Percentiles rank a stretch among this genome's conserved stretches.
These are phyloP conservation scores for Podila horticola DNA, from an alignment of 192 early-diverging fungal genomes.

Conservation along the genomic window DNA sequence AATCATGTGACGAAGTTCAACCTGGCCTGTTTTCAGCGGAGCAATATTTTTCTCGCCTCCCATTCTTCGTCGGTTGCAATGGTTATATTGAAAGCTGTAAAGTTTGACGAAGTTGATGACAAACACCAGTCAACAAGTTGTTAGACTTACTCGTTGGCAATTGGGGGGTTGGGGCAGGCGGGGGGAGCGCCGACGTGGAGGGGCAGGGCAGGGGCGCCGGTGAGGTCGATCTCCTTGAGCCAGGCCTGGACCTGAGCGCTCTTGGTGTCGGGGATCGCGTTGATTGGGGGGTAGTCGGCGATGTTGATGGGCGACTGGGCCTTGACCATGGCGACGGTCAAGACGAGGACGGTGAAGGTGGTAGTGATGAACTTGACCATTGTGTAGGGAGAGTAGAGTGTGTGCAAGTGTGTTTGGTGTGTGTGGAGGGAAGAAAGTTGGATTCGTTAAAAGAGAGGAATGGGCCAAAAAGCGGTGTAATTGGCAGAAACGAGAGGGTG, in stretches of 20 bases:
- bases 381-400: background rate
- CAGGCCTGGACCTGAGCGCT: conserved; percentile 31
- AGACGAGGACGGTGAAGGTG: conserved; percentile 28
- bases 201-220: conserved; percentile 25
- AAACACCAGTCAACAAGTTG: no score
- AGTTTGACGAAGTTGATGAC: background rate
- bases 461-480: conserved; percentile 18
- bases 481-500: background rate
- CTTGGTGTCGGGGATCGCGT: conserved; percentile 21
- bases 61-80: no score
- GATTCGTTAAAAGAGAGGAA: conserved; percentile 53
- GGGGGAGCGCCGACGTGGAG: conserved; percentile 18
- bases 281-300: conserved; percentile 31
- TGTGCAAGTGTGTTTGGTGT: background rate
- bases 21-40: no score
- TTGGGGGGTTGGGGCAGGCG: conserved; percentile 16
- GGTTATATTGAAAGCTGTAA: background rate
- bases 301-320: conserved; percentile 27
- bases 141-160: conserved; percentile 22
- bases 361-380: conserved; percentile 40
- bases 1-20: no score
- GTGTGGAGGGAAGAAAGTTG: background rate
- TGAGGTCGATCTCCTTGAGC: conserved; percentile 51
- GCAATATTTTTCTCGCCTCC: background rate
- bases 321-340: conserved; percentile 38